These are phyloP conservation scores for Medicago arabica DNA, from an alignment of 306 rosid genomes.

Conservation along the genomic window DNA sequence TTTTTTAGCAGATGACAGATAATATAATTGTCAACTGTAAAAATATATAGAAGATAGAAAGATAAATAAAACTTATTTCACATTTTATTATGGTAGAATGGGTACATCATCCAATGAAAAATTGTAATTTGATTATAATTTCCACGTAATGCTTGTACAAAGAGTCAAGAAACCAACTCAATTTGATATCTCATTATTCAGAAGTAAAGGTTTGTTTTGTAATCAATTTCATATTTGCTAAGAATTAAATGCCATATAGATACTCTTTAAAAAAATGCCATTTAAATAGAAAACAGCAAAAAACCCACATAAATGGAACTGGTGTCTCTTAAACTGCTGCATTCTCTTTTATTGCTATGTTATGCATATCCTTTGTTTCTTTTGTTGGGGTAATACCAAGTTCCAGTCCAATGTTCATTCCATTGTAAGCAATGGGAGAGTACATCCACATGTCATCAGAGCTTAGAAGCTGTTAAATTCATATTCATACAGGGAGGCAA, in stretches of 20 bases:
- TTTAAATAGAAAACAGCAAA: not conserved
- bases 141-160: no score
- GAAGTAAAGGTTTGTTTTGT: not conserved
- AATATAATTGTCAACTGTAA: no score
- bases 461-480: slow-evolving; percentile 66
- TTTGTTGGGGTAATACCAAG: slow-evolving; percentile 44
- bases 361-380: slow-evolving; percentile 22
- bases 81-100: no score
- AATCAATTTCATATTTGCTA: not conserved
- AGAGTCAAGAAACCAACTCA: not conserved
- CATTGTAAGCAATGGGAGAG: slow-evolving; percentile 81
- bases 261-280: not conserved
- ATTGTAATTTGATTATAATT: no score
- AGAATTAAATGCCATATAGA: not conserved
- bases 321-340: slow-evolving; percentile 6
- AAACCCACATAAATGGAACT: slow-evolving; percentile 2
- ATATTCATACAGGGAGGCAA: not conserved
- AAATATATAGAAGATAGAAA: no score
- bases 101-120: no score
- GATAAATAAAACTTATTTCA: no score
- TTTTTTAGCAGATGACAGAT: no score
- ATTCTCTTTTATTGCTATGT: not conserved
- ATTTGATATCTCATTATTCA: slow-evolving; percentile 12
- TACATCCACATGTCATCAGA: slow-evolving; percentile 93
- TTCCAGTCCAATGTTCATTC: slow-evolving; percentile 66